A percentile compares a stretch with the other conserved stretches of the same genome.
Evolutionary conservation across 148 eudicot species (phyloP).

Genomic region (Rhododendron mucronatum): DNA sequence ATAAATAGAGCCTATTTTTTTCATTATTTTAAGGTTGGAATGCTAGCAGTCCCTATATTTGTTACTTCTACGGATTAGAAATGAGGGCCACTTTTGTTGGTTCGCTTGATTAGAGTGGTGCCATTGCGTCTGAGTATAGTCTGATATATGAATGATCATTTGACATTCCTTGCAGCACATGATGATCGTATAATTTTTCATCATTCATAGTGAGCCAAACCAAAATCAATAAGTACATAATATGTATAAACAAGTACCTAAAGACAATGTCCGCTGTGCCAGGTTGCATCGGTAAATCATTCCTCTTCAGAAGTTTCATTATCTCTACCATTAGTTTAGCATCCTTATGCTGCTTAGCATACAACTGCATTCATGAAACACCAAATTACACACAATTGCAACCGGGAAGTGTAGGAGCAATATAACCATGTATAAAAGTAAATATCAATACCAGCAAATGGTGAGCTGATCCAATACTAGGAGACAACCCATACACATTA

Average conservation of each 20-base stretch:
- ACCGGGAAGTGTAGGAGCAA: background rate
- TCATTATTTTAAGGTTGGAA: background rate
- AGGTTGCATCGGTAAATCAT: conserved; percentile 76
- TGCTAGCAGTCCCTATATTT: background rate
- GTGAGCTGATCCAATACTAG: conserved; percentile 75
- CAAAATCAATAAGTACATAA: background rate
- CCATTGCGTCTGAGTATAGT: background rate
- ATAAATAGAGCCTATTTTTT: background rate
- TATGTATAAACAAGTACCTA: conserved; percentile 36
- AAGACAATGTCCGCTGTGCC: conserved; percentile 85
- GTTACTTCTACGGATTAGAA: background rate
- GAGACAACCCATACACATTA: conserved; percentile 77
- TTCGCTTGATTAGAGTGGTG: background rate
- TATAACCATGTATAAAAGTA: background rate
- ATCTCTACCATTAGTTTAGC: conserved; percentile 56
- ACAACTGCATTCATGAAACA: conserved; percentile 47
- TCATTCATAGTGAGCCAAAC: background rate
- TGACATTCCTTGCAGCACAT: background rate
- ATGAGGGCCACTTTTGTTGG: background rate
- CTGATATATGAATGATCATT: background rate
- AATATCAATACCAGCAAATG: conserved; percentile 57
- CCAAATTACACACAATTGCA: background rate
- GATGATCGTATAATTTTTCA: background rate
- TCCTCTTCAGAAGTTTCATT: conserved; percentile 67
- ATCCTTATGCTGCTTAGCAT: conserved; percentile 75